Percentiles rank a stretch among this genome's conserved stretches.
Conservation (phyloP, 75 land plant species). For the Selaginella moellendorffii region DNA sequence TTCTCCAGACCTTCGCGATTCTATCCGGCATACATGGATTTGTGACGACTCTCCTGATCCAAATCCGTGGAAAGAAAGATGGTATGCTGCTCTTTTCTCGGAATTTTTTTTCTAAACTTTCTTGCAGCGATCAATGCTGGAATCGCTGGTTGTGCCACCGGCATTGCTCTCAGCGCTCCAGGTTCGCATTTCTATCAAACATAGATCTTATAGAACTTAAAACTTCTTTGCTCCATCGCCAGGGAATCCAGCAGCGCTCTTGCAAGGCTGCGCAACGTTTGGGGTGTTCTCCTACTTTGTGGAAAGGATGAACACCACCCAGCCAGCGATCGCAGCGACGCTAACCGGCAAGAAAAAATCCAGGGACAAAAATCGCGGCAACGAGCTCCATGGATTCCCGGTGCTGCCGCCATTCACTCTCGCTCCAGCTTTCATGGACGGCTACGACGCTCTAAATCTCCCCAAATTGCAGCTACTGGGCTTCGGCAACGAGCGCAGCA, state of each 20-base stretch:
- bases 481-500: background rate
- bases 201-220: background rate
- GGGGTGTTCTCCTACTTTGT: constrained; percentile 76
- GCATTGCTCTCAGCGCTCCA: constrained; percentile 82
- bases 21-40: constrained; percentile 87
- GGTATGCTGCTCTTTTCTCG: constrained; percentile 29
- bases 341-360: background rate
- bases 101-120: background rate
- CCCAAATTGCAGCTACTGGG: background rate
- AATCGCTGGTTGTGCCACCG: constrained; percentile 94
- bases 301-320: constrained; percentile 56
- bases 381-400: constrained; percentile 4
- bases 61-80: constrained; percentile 88
- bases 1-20: constrained; percentile 73
- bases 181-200: constrained; percentile 23
- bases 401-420: constrained; percentile 57
- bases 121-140: constrained; percentile 79
- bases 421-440: constrained; percentile 14
- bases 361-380: background rate
- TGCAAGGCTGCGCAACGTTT: constrained; percentile 69
- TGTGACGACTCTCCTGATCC: constrained; percentile 62
- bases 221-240: constrained; percentile 10
- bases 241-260: constrained; percentile 70
- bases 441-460: background rate
- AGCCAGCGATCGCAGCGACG: constrained; percentile 58